Base-by-base conservation (phyloP, 1,284 basidiomycete species). In the Malassezia caprae region DNA sequence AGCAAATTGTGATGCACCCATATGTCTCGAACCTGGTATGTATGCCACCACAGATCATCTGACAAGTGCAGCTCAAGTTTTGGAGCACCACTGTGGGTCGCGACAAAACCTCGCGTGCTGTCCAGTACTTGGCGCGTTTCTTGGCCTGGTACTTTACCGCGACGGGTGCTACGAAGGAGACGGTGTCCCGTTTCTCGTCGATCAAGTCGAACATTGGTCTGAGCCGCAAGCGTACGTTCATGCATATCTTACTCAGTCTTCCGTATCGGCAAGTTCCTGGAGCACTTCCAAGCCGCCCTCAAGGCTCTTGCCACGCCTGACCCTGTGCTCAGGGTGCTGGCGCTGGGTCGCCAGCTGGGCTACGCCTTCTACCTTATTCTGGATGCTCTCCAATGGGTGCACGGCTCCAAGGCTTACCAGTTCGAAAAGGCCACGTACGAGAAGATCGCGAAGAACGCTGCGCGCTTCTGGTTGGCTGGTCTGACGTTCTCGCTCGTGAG, bases 111-210 rank as follows among this genome's bases (percentile, higher is more conserved):
- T 93, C 96, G 77, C 85, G 93, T 65, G 82, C 88, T 26, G 77
- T 91, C 57, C 93, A 99, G 78, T 96, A 91, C 77, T 84, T 89
- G 62, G 81, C 93, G 44, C 84, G 93, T 23, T 85, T 96, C 75
- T 81, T 90, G 59, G 85, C 90, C 0, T 98, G 88, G 87, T 83
- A 76, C 73, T 60, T 59, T 59, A 64, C 76, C 53, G 65, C 67
- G 53, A 72, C 75, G 59, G 77, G 76, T 24, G 76, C 76, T 55
- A 68, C 68, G 44, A 76, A 77, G 59, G 75, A 76, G 64, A 72
- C 70, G 3, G 76, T 78, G n/a, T 67, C 71, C 11, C 69, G 74
- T 26, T 67, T 73, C 27, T 65, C 65, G 4, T 75, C 76, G 17
- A 69, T 78, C 66, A 78, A 78, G 69, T 75, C 73, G 49, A 69